Evolutionary conservation across 176 grass and related monocot genomes (phyloP).

Genomic region (Raddia distichophylla): DNA sequence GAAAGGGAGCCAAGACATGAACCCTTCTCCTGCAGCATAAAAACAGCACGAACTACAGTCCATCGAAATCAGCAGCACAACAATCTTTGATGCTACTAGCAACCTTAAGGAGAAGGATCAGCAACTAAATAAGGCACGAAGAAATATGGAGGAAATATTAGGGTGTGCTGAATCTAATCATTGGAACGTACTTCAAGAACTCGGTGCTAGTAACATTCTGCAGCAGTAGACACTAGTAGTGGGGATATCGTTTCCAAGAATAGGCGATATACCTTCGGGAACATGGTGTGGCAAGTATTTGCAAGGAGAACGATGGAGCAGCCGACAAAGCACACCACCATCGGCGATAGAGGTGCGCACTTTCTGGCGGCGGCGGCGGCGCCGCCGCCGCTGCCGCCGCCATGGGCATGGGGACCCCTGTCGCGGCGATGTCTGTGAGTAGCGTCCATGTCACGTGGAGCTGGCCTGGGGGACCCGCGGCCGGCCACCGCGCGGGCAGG

Average conservation of each 20-base stretch:
- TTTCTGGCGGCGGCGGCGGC: neutral
- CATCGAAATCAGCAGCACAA: neutral
- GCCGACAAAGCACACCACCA: conserved; percentile 21
- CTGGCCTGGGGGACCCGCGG: neutral
- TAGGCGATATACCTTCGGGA: conserved; percentile 35
- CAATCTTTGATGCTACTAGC: conserved; percentile 4
- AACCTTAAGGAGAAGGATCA: neutral
- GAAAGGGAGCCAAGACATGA: conserved; percentile 18
- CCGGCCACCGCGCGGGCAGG: neutral
- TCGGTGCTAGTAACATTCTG: neutral
- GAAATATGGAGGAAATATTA: neutral
- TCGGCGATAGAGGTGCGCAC: neutral
- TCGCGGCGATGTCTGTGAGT: conserved; percentile 9
- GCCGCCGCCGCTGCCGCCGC: conserved; percentile 1
- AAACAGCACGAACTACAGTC: neutral
- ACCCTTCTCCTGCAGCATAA: conserved; percentile 6
- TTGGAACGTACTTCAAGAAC: neutral
- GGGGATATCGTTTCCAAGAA: neutral
- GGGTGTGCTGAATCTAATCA: neutral
- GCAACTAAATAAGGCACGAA: neutral
- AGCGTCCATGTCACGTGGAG: neutral
- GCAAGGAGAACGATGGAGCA: conserved; percentile 9
- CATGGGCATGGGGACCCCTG: neutral
- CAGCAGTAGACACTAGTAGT: neutral
- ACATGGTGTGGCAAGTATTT: neutral